Conservation (phyloP, 305 asterid genomes). For the Petunia hybrid region DNA sequence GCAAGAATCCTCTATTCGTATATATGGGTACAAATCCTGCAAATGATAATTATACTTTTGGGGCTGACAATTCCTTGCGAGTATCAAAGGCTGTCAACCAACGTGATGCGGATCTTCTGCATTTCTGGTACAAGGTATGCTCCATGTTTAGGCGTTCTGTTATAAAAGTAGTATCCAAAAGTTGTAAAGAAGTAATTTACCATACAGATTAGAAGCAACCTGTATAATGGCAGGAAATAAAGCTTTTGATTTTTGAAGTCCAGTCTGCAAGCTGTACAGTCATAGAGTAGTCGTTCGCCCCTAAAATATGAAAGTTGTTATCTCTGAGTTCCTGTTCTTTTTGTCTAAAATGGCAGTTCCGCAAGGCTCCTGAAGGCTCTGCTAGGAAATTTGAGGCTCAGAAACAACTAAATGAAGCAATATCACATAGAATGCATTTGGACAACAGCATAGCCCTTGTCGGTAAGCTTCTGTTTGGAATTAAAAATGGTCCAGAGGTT, state of each 20-base stretch:
- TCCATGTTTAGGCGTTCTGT: constrained; percentile 1
- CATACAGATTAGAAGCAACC: too few relatives aligned
- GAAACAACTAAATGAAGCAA: constrained; percentile 80
- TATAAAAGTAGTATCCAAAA: neutral
- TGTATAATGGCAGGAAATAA: neutral
- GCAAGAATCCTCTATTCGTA: constrained; percentile 55
- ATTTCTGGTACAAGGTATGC: constrained; percentile 93
- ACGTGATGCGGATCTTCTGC: constrained; percentile 96
- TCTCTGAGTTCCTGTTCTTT: constrained; percentile 1
- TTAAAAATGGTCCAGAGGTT: constrained; percentile 67
- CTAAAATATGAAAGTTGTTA: neutral
- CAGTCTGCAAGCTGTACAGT: neutral
- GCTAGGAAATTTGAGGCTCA: constrained; percentile 76
- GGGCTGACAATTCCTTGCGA: constrained; percentile 56
- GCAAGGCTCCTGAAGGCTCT: constrained; percentile 84
- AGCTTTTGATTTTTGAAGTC: constrained; percentile 16
- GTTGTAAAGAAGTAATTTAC: neutral
- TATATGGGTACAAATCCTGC: constrained; percentile 91
- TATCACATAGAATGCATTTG: constrained; percentile 75
- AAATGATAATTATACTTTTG: constrained; percentile 71
- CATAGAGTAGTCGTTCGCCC: neutral
- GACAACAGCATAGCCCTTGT: constrained; percentile 73
- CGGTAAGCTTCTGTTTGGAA: constrained; percentile 87
- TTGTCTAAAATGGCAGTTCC: constrained; percentile 63
- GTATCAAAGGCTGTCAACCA: constrained; percentile 75